A percentile compares a stretch with the other conserved stretches of the same genome.
phyloP scores from a whole-genome alignment of 441 rosid genomes.

The Aquilaria agallochum region DNA sequence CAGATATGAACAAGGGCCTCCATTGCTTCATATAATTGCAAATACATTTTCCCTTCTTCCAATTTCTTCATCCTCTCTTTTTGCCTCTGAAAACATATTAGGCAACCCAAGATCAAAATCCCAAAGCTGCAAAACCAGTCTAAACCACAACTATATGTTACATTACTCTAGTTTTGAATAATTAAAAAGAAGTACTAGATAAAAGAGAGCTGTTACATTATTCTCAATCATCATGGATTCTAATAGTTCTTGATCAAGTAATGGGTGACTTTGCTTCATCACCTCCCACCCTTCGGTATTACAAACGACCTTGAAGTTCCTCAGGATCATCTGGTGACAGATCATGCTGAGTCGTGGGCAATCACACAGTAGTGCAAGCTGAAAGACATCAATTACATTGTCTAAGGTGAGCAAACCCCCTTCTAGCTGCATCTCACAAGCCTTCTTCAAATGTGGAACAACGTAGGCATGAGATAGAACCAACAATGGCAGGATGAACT shows the following conservation, averaged over 20 bases:
- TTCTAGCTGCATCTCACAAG: slow-evolving; percentile 56
- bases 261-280: slow-evolving; percentile 77
- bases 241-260: slow-evolving; percentile 58
- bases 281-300: slow-evolving; percentile 68
- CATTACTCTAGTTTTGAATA: too few species aligned
- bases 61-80: slow-evolving; percentile 48
- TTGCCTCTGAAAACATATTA: slow-evolving; percentile 29
- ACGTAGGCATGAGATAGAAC: slow-evolving; percentile 75
- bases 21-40: slow-evolving; percentile 83
- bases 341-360: slow-evolving; percentile 70
- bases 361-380: slow-evolving; percentile 79
- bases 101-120: slow-evolving; percentile 1
- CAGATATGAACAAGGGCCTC: slow-evolving; percentile 94
- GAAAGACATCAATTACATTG: slow-evolving; percentile 73
- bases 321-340: slow-evolving; percentile 62
- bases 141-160: too few species aligned
- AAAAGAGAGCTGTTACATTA: slow-evolving; percentile 32
- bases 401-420: slow-evolving; percentile 50
- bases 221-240: slow-evolving; percentile 46
- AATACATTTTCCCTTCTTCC: slow-evolving; percentile 56
- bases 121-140: background rate
- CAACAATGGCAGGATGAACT: slow-evolving; percentile 53
- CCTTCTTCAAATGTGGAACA: slow-evolving; percentile 58
- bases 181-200: background rate
- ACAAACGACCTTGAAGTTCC: slow-evolving; percentile 44